phyloP scores from a whole-genome alignment of 1,139 yeast genomes.

The Scheffersomyces segobiensis region DNA sequence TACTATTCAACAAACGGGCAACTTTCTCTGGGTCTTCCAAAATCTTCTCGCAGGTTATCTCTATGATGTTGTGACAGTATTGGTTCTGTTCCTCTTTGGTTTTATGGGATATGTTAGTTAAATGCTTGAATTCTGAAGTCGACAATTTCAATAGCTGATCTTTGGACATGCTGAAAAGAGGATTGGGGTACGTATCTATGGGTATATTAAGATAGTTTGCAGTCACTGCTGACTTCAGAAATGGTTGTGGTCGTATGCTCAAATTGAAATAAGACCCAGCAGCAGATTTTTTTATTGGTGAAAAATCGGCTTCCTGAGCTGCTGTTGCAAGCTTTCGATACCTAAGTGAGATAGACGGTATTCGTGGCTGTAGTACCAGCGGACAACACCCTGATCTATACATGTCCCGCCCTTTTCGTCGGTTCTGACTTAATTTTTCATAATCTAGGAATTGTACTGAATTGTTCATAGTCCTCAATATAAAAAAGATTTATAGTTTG shows the following conservation, averaged over 20 bases:
- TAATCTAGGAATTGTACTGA: neutral
- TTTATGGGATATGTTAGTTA: slow-evolving; percentile 27
- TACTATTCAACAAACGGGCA: slow-evolving; percentile 18
- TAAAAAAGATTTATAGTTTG: no score
- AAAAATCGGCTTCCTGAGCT: neutral
- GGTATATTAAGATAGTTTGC: slow-evolving; percentile 12
- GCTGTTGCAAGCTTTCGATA: slow-evolving; percentile 3
- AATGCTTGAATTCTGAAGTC: slow-evolving; percentile 23
- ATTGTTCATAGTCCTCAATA: neutral
- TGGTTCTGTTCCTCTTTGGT: slow-evolving; percentile 26
- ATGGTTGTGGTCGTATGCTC: slow-evolving; percentile 7
- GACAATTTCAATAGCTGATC: slow-evolving; percentile 24
- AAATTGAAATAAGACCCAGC: neutral
- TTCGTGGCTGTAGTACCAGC: neutral
- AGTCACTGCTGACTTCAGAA: slow-evolving; percentile 2
- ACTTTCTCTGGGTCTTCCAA: slow-evolving; percentile 26
- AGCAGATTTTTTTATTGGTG: slow-evolving; percentile 1
- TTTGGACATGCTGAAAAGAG: slow-evolving; percentile 31
- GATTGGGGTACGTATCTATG: slow-evolving; percentile 31
- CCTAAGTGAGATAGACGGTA: neutral
- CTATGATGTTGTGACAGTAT: slow-evolving; percentile 30
- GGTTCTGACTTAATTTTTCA: neutral
- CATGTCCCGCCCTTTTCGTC: neutral
- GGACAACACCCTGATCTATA: neutral
- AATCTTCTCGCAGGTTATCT: slow-evolving; percentile 30